Evolutionary conservation across 108 stramenopile genomes (phyloP).

Genomic region (Epithemia pelagica): DNA sequence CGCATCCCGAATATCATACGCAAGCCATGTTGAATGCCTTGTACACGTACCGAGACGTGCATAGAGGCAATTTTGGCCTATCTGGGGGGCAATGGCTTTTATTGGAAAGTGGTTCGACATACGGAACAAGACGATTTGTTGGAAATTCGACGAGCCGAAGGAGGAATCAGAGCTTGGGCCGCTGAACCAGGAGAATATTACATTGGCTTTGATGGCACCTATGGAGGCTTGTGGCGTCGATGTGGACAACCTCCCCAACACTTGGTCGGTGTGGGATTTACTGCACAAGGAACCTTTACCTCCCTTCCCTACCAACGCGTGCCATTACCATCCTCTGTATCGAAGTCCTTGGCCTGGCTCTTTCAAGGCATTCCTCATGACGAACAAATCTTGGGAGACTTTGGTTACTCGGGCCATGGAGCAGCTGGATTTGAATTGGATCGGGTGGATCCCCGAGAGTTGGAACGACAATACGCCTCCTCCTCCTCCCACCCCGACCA

Average conservation of each 20-base stretch:
- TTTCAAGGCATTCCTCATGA: slow-evolving; percentile 2
- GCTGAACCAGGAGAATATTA: slow-evolving; percentile 25
- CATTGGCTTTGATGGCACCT: slow-evolving; percentile 14
- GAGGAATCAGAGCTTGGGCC: slow-evolving; percentile 23
- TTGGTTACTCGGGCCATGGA: slow-evolving; percentile 19
- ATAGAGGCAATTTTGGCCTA: slow-evolving; percentile 13
- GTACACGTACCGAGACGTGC: slow-evolving; percentile 10
- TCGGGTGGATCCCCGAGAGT: slow-evolving; percentile 12
- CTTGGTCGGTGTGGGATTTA: slow-evolving; percentile 22
- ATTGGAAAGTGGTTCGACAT: slow-evolving; percentile 18
- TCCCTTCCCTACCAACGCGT: slow-evolving; percentile 1
- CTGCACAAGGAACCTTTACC: slow-evolving; percentile 24
- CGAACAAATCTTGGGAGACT: slow-evolving; percentile 10
- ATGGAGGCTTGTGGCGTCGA: slow-evolving; percentile 25
- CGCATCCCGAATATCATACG: slow-evolving; percentile 28
- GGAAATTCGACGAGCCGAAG: slow-evolving; percentile 29
- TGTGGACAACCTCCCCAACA: slow-evolving; percentile 15
- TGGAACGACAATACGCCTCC: not conserved
- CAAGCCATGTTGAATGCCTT: slow-evolving; percentile 17
- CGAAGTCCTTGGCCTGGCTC: slow-evolving; percentile 3
- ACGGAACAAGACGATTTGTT: slow-evolving; percentile 3
- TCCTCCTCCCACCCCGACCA: not conserved
- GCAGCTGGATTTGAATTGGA: slow-evolving; percentile 32
- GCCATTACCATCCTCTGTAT: not conserved
- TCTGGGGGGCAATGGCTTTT: slow-evolving; percentile 33